Base-by-base conservation (phyloP, 352 stramenopile species). In the Phytophthora colocasiae region DNA sequence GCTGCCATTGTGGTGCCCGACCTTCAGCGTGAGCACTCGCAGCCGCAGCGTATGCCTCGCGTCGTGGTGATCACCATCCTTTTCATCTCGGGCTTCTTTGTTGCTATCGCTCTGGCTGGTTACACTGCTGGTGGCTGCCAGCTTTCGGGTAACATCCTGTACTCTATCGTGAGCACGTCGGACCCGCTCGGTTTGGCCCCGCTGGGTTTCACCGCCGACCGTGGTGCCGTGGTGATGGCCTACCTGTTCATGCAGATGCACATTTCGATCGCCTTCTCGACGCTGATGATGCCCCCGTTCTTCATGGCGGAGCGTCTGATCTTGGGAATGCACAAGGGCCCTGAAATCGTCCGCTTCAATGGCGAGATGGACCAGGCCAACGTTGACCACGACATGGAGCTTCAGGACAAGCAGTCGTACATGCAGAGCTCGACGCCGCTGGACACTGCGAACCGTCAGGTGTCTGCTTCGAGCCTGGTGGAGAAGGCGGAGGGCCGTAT, bases 31-130 rank as follows among this genome's bases (percentile, higher is more conserved):
- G 61, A 89, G 44, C 80, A 89, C 64, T 71, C 59, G 10, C 61
- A 89, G 41, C 80, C 80, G 10, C 58, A 66, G 48, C 77, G 75
- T 32, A 85, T 85, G 80, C 80, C 36, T 9, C 31, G 36, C 12
- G 36, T 43, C 4, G 36, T 43, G 12, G 36, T 43, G 36, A 43
- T 43, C 36, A 43, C 36, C 12, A 43, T 43, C 15, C 36, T 43
- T 6, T 43, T 43, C 36, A 43, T 43, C 36, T 43, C 36, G 36
- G 36, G 36, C 10, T 43, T 43, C 36, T 43, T 34, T 8, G 36
- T 43, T 43, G 36, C 36, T 17, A 43, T 43, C 36, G 36, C 36
- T 43, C 36, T 43, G 10, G 11, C 15, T 12, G 36, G 36, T 3
- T 43, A 43, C 36, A 43, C 31, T 6, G 31, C 31, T 8, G 31